Evolutionary conservation across 495 filamentous ascomycete species (phyloP), one percentile per base, ranked within the genome.

Genomic region (Glutinoglossum americanum): DNA sequence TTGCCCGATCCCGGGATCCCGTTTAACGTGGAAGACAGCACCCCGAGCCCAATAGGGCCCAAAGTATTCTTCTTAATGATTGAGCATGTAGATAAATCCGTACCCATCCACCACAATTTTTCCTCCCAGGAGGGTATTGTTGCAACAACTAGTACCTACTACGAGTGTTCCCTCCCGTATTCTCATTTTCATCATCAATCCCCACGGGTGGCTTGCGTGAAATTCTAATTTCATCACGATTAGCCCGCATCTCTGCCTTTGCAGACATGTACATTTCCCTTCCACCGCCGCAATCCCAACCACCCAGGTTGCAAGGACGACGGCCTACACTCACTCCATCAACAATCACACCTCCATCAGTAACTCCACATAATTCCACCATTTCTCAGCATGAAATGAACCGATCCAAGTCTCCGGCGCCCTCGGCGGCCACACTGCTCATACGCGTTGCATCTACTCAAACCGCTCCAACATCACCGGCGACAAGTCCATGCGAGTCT

Each of bases 271-370:
- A 56, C 32, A 56, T 41, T 1, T 56, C 54, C 17, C 54, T 56
- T 11, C 54, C 54, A 17, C 27, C 54, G 27, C 54, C 54, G 15
- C 32, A 45, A 37, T 15, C 5, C 11, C 54, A 56, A 27, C 23
- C 15, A 30, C 32, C 28, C 32, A 56, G 28, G 41, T n/a, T 33
- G 8, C 32, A n/a, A 11, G 32, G 54, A 37, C 54, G 54, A 56
- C 54, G 54, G n/a, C 37, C 32, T 4, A 27, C 54, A 8, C 56
- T 58, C 37, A 58, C 56, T 28, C 56, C 56, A 19, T 47, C 45
- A 30, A 47, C 56, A 4, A 21, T 58, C 8, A 51, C 56, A 3
- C 45, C 56, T 13, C 56, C 56, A 58, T 21, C 39, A n/a, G 17
- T 58, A 19, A 48, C 56, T 17, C 23, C 44, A 8, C 45, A 58